Percentiles rank a stretch among this genome's conserved stretches.
These are phyloP conservation scores for Capsicum baccatum DNA, from an alignment of 257 asterid species.

Conservation along the genomic window DNA sequence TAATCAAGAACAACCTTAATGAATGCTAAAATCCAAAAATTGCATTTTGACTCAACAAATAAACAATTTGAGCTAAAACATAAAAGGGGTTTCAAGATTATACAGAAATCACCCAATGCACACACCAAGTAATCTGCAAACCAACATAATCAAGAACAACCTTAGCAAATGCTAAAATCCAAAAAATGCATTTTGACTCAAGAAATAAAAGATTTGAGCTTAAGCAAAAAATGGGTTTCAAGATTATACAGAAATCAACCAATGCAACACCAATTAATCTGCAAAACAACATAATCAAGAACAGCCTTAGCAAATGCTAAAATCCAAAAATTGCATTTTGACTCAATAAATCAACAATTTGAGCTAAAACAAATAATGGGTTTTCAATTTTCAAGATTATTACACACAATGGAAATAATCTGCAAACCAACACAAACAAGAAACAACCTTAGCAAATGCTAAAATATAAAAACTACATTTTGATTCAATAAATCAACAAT, in stretches of 20 bases:
- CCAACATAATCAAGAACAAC: slow-evolving; percentile 21
- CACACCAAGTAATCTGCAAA: neutral
- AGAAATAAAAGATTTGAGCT: too few species aligned
- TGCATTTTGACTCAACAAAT: neutral
- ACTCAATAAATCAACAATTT: neutral
- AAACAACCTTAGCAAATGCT: slow-evolving; percentile 22
- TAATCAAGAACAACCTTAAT: slow-evolving; percentile 25
- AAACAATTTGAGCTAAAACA: too few species aligned
- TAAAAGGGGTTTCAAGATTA: neutral
- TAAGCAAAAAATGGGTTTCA: too few species aligned
- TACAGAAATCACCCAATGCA: neutral
- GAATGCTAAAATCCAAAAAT: neutral
- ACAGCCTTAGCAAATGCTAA: slow-evolving; percentile 23
- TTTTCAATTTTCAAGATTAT: too few species aligned
- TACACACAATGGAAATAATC: neutral
- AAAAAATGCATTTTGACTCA: neutral
- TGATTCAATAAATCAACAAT: neutral
- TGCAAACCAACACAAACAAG: neutral
- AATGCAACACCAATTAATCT: neutral
- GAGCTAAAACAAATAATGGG: too few species aligned
- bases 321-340: neutral
- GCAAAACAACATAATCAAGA: neutral
- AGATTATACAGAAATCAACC: neutral
- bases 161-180: neutral
- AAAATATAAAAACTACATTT: neutral